phyloP scores from a whole-genome alignment of 176 grass and related monocot species.

The Typha latifolia region DNA sequence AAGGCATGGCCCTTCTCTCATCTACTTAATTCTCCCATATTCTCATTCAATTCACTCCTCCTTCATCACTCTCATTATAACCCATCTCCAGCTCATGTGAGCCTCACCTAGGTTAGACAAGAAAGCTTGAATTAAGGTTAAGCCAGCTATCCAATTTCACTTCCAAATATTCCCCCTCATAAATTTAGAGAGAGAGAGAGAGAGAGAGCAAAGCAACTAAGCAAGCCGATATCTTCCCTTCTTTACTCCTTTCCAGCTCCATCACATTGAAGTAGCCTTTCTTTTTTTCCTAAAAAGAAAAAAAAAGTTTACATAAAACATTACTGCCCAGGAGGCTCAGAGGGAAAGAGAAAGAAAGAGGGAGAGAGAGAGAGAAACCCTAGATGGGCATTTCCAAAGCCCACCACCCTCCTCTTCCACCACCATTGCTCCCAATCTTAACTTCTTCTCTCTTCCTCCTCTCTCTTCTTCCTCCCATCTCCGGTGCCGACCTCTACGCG shows the following conservation, averaged over 20 bases:
- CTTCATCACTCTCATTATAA: too few relatives aligned
- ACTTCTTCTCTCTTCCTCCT: background rate
- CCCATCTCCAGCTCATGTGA: too few relatives aligned
- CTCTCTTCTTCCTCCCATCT: background rate
- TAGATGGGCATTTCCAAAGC: slow-evolving; percentile 41
- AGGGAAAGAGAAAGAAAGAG: slow-evolving; percentile 5
- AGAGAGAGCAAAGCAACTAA: background rate
- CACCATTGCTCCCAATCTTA: background rate
- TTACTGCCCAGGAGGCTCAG: background rate
- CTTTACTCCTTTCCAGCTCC: background rate
- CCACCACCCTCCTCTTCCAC: slow-evolving; percentile 8
- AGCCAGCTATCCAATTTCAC: too few relatives aligned
- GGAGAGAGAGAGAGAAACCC: slow-evolving; percentile 22
- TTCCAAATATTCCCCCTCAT: too few relatives aligned
- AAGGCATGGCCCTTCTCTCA: too few relatives aligned
- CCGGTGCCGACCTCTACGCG: slow-evolving; percentile 50
- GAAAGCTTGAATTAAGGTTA: too few relatives aligned
- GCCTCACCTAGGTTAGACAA: too few relatives aligned
- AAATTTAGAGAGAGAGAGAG: too few relatives aligned
- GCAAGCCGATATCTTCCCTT: background rate
- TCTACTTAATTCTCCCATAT: too few relatives aligned
- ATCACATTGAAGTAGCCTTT: background rate
- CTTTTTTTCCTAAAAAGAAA: background rate
- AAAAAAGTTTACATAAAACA: background rate
- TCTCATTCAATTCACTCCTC: too few relatives aligned